Percentiles rank a stretch among this genome's conserved stretches.
phyloP scores from a whole-genome alignment of 2,329 filamentous ascomycete genomes.

The Neofusicoccum kwambonambiense region DNA sequence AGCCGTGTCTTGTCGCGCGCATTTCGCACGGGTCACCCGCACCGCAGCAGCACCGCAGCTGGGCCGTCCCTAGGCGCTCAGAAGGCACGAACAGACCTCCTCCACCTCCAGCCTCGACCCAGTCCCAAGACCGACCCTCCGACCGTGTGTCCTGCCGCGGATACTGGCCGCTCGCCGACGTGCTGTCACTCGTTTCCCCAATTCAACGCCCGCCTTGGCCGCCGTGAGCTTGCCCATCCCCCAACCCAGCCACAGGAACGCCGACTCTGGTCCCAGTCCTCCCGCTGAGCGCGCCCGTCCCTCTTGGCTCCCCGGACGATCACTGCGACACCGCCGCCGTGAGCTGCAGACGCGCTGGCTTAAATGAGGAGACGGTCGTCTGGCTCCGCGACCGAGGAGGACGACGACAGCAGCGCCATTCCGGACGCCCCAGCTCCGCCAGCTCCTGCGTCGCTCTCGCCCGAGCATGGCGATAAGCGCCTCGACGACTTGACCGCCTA shows the following conservation, averaged over 20 bases:
- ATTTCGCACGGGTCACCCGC: slow-evolving; percentile 11
- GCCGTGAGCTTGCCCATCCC: neutral
- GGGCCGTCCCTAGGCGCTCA: slow-evolving; percentile 11
- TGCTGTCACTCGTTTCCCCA: slow-evolving; percentile 14
- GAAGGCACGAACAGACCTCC: slow-evolving; percentile 15
- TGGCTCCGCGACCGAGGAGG: slow-evolving; percentile 40
- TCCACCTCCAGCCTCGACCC: slow-evolving; percentile 2
- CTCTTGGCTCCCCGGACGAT: slow-evolving; percentile 16
- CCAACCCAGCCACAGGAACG: neutral
- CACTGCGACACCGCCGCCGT: slow-evolving; percentile 1
- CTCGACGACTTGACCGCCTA: slow-evolving; percentile 14
- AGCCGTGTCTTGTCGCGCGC: slow-evolving; percentile 5
- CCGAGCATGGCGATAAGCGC: slow-evolving; percentile 25
- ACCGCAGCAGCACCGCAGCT: slow-evolving; percentile 4
- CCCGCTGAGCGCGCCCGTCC: slow-evolving; percentile 15
- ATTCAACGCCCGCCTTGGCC: neutral
- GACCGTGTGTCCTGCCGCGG: slow-evolving; percentile 2
- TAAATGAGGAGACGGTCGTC: slow-evolving; percentile 43
- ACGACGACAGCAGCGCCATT: slow-evolving; percentile 26
- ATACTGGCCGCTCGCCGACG: neutral
- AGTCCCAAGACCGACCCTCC: slow-evolving; percentile 11
- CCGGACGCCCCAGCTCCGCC: slow-evolving; percentile 17
- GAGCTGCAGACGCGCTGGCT: neutral
- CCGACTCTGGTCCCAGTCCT: neutral
- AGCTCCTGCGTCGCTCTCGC: slow-evolving; percentile 7